Evolutionary conservation across 345 rosid species (phyloP).

Genomic region (Corymbia maculata): DNA sequence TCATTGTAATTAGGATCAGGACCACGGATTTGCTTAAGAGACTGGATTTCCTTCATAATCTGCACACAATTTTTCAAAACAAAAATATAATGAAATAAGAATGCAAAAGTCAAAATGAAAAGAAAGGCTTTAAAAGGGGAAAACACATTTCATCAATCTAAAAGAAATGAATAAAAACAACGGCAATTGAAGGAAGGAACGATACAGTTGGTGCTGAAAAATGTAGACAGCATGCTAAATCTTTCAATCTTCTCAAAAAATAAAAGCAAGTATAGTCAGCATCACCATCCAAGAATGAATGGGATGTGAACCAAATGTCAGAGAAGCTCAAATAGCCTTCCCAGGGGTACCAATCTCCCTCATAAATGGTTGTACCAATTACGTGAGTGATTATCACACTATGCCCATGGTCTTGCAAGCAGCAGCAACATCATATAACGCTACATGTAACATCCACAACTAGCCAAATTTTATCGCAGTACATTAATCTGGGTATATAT

Average conservation of each 20-base stretch:
- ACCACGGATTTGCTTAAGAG: conserved; percentile 62
- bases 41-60: conserved; percentile 52
- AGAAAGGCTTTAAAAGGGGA: neutral
- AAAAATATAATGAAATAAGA: neutral
- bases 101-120: neutral
- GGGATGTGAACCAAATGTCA: neutral
- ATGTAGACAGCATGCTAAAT: neutral
- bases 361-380: neutral
- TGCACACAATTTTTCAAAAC: conserved; percentile 5
- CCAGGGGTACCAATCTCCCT: neutral
- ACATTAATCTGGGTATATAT: neutral
- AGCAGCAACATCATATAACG: neutral
- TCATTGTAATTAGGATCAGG: conserved; percentile 93
- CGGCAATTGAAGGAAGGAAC: neutral
- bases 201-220: neutral
- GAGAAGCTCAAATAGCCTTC: neutral
- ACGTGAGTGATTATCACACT: neutral
- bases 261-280: neutral
- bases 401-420: neutral
- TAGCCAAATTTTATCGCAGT: neutral
- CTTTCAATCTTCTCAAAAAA: neutral
- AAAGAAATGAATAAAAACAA: neutral
- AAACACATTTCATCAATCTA: neutral
- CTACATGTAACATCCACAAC: neutral
- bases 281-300: too few species aligned